Evolutionary conservation across 345 rosid genomes (phyloP), one percentile per base, ranked within the genome.

Genomic region (Angophora floribunda): DNA sequence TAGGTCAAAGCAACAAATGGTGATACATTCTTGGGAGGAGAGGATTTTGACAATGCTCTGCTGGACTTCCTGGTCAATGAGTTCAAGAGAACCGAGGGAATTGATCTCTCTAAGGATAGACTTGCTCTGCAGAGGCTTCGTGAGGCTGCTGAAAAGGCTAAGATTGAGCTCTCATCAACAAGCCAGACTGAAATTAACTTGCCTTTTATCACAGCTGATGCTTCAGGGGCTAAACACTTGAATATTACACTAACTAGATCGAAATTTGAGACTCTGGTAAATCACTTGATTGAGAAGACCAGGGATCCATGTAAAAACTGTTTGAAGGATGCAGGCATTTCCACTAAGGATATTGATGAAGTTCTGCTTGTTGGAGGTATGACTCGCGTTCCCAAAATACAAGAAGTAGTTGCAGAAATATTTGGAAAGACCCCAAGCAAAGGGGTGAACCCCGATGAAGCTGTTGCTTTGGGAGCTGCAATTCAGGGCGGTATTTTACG

Each of bases 1-100:
- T 51, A 92, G 94, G 94, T 92, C 51, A 92, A 92, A 92, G 94
- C 92, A 32, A 92, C 94, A 52, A 92, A 92, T 90, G 93, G 93
- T 3, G 93, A 92, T 86, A 92, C 93, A 32, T 92, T 92, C 87
- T 84, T 92, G 89, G 93, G 93, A 67, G 93, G 93, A 53, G 92
- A 92, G 52, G 93, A 92, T 63, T 92, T 92, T 86, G 93, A 92
- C 70, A 92, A 91, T 87, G 87, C 93, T 26, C 78, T 92, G 55
- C 50, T 92, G 47, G 93, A 92, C 41, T 92, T 86, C 90, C 79
- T 92, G 32, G 93, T 92, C 44, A 86, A 86, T 57, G 93, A 92
- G 67, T 92, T 89, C 89, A 88, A 75, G 92, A 89, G 86, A 52
- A 88, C 87, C 2, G 92, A 92, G 63, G 82, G 91, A 2, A 90